Evolutionary conservation across 192 early-diverging fungal genomes (phyloP), one percentile per base, ranked within the genome.

Genomic region (Rhizoclosmatium globosum): DNA sequence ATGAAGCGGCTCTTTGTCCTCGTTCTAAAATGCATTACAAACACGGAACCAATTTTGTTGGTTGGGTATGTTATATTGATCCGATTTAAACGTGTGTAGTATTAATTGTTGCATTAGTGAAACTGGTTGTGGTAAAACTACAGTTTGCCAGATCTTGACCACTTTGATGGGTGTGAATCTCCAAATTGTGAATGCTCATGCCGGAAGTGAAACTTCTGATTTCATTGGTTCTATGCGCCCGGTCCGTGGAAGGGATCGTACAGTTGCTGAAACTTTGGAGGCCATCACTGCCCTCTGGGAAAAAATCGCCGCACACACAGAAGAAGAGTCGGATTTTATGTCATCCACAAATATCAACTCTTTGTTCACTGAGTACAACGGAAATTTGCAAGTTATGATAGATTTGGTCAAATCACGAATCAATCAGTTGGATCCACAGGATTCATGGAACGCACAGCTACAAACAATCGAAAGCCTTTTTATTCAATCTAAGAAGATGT

Each of bases 91-190:
- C 60, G 31, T 31, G n/a, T 65, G 13, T 65, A 1, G 2, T 31
- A 31, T 31, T 42, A 41, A 17, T 64, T 68, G 19, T 68, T 68
- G 17, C 9, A 11, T 38, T 64, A 76, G 74, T 62, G 98, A 98
- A 79, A 98, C 98, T 21, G 98, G 98, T n/a, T 94, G 94, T 80
- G 98, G 97, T 64, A 99, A 98, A 82, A 99, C 98, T 7, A 98
- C 96, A 23, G 95, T 98, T 2, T 97, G 95, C 83, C 95, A 99
- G 83, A 92, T 99, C 84, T 80, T 99, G 9, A 92, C 95, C 0
- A 83, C 90, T 17, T 83, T 94, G 11, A 86, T 86, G 38, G 65
- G 81, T 4, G 85, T 87, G 44, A 87, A 89, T 21, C 83, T 99
- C 48, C 91, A 92, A 70, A 93, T 96, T 62, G 94, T 99, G 66